A percentile compares a stretch with the other conserved stretches of the same genome.
phyloP scores from a whole-genome alignment of 139 green algal genomes.

The Edaphochlamys debaryana region DNA sequence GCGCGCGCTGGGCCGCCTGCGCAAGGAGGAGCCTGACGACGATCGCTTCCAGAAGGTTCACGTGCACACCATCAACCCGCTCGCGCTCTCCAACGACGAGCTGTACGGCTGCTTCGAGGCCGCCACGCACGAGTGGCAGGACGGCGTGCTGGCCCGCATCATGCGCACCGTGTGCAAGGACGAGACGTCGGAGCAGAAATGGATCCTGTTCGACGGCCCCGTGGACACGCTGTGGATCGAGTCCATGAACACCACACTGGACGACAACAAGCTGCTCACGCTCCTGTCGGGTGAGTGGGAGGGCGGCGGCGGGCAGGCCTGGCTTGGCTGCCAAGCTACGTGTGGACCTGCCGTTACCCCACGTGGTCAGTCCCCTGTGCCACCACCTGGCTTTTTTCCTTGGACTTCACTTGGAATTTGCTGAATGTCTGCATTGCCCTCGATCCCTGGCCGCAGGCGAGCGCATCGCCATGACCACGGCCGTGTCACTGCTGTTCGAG shows the following conservation, averaged over 20 bases:
- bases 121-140: slow-evolving; percentile 79
- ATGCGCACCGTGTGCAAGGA: slow-evolving; percentile 83
- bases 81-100: slow-evolving; percentile 85
- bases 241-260: slow-evolving; percentile 86
- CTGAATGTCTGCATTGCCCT: too few species aligned
- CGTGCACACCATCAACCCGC: slow-evolving; percentile 87
- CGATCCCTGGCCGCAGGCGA: slow-evolving; percentile 57
- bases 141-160: slow-evolving; percentile 79
- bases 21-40: slow-evolving; percentile 70
- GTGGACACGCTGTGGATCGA: slow-evolving; percentile 92
- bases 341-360: too few species aligned
- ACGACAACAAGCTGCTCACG: slow-evolving; percentile 90
- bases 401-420: too few species aligned
- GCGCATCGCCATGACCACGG: slow-evolving; percentile 79
- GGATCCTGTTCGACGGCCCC: slow-evolving; percentile 86
- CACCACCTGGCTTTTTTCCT: too few species aligned
- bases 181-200: slow-evolving; percentile 76
- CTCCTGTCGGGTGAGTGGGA: slow-evolving; percentile 62
- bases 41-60: slow-evolving; percentile 80
- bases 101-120: slow-evolving; percentile 86
- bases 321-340: too few species aligned
- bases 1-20: slow-evolving; percentile 70
- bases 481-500: slow-evolving; percentile 87
- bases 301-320: too few species aligned
- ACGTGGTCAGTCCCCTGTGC: too few species aligned